Evolutionary conservation across 257 asterid genomes (phyloP).

Genomic region (Prunella vulgaris): DNA sequence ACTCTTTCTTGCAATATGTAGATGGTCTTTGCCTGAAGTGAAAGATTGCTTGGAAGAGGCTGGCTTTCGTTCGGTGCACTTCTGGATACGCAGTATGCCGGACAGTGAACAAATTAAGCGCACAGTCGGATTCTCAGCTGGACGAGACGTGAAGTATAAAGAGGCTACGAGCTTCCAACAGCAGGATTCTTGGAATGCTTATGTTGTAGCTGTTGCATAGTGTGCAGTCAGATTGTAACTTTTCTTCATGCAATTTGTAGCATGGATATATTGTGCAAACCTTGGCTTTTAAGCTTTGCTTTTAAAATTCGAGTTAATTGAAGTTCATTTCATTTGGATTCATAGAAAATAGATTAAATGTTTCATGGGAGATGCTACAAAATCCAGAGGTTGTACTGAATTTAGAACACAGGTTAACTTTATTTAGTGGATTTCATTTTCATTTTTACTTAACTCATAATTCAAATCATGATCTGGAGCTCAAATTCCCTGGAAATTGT

Average conservation of each 20-base stretch:
- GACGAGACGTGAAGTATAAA: constrained; percentile 76
- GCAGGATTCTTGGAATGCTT: constrained; percentile 98
- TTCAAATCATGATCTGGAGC: too few species aligned
- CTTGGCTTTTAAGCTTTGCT: neutral
- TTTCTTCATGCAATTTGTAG: constrained; percentile 11
- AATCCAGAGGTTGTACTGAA: neutral
- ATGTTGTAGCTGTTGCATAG: constrained; percentile 75
- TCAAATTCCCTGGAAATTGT: neutral
- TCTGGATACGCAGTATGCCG: constrained; percentile 91
- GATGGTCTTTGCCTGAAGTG: constrained; percentile 96
- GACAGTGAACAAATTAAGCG: constrained; percentile 61
- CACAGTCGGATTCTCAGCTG: constrained; percentile 61
- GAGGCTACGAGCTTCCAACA: constrained; percentile 79
- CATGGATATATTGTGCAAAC: neutral
- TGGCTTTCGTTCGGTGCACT: constrained; percentile 72
- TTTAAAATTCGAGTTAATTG: neutral
- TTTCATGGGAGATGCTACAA: neutral
- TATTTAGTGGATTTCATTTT: too few species aligned
- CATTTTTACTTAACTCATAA: too few species aligned
- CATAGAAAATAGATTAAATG: neutral
- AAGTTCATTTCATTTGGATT: constrained; percentile 5
- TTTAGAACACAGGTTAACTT: neutral
- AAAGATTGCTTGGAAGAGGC: constrained; percentile 93
- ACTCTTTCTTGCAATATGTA: constrained; percentile 28
- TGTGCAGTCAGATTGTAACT: neutral